Conservation (phyloP, 179 eudicot species). For the Camellia oleifera region DNA sequence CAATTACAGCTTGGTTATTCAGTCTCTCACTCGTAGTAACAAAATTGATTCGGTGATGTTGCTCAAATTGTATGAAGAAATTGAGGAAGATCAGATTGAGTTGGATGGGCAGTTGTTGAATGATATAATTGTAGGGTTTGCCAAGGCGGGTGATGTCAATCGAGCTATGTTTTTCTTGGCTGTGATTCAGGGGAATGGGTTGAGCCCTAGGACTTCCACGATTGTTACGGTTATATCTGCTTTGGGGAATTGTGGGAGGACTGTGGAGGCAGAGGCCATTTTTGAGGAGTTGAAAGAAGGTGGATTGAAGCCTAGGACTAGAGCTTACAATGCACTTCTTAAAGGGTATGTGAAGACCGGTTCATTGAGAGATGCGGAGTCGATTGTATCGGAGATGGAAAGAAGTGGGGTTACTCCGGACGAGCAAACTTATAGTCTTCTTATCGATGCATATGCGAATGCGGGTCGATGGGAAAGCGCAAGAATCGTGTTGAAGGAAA, state of each 20-base stretch:
- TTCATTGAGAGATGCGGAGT: constrained; percentile 72
- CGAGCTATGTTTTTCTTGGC: constrained; percentile 62
- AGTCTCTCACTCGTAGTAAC: constrained; percentile 50
- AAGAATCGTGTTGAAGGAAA: constrained; percentile 81
- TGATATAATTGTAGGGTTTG: constrained; percentile 75
- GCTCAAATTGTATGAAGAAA: constrained; percentile 56
- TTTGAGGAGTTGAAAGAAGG: constrained; percentile 96
- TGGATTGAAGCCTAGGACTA: constrained; percentile 68
- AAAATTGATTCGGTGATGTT: constrained; percentile 51
- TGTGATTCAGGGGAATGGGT: constrained; percentile 72
- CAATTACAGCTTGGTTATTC: constrained; percentile 73
- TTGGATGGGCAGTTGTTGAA: constrained; percentile 75
- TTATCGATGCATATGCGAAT: constrained; percentile 85
- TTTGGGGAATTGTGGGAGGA: constrained; percentile 70
- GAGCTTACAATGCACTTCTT: constrained; percentile 89
- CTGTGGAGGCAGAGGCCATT: constrained; percentile 88
- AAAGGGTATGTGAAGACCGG: constrained; percentile 79
- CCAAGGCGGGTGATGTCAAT: constrained; percentile 67
- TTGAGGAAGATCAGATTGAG: constrained; percentile 64
- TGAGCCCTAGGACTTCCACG: constrained; percentile 67
- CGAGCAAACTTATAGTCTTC: constrained; percentile 79
- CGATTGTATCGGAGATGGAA: constrained; percentile 82
- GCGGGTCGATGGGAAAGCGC: constrained; percentile 98
- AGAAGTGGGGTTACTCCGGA: constrained; percentile 71
- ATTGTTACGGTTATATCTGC: constrained; percentile 56